These are phyloP conservation scores for Colletotrichum sp. DNA, from an alignment of 2,329 filamentous ascomycete species.

Conservation along the genomic window DNA sequence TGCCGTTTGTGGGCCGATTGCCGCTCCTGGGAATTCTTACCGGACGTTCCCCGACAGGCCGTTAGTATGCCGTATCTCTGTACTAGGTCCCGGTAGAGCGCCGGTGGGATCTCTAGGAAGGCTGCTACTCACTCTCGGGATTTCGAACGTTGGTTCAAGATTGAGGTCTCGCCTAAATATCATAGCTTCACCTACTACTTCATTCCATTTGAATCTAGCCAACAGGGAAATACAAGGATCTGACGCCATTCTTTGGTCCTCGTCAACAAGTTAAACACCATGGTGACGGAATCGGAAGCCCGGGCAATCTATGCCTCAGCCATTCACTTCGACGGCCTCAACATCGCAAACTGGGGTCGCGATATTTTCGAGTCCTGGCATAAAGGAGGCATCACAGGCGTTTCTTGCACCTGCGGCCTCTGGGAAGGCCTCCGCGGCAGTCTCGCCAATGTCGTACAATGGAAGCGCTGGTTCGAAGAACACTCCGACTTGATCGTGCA, in stretches of 20 bases:
- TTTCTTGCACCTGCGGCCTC: constrained; percentile 43
- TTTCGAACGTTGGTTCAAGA: not conserved
- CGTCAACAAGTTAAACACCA: not conserved
- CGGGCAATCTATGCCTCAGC: constrained; percentile 37
- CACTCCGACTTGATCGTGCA: constrained; percentile 42
- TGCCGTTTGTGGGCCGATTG: not conserved
- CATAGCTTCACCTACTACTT: not conserved
- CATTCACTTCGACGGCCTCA: constrained; percentile 45
- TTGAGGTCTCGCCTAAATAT: not conserved
- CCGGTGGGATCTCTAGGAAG: not conserved
- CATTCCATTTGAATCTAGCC: not conserved
- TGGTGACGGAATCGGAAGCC: constrained; percentile 40
- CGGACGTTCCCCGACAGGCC: not conserved
- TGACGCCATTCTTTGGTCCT: not conserved
- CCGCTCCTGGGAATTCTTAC: not conserved
- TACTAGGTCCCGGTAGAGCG: not conserved
- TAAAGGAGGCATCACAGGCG: constrained; percentile 41
- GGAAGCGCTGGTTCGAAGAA: constrained; percentile 48
- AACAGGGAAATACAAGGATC: not conserved
- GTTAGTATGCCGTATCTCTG: not conserved
- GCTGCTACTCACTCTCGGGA: not conserved
- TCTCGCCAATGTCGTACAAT: constrained; percentile 43
- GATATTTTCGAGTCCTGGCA: constrained; percentile 44
- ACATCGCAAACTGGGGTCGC: constrained; percentile 43
- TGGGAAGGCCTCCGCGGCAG: constrained; percentile 43